Conservation (phyloP, 768 basidiomycete species). For the Hebeloma cylindrosporum region DNA sequence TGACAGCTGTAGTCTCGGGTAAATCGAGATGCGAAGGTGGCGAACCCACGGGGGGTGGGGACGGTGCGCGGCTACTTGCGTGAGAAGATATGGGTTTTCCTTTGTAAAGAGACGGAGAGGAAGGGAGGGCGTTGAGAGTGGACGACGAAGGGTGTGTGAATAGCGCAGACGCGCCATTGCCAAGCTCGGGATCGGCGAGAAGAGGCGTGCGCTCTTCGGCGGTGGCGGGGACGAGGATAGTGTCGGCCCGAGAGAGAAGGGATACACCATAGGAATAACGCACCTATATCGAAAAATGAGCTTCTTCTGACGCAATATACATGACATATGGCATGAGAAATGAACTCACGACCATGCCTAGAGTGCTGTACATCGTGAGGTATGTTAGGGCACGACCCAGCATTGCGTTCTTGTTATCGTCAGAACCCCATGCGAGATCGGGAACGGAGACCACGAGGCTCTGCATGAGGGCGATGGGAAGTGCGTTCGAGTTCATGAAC, state of each 20-base stretch:
- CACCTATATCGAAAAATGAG: constrained; percentile 48
- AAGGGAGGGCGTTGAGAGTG: constrained; percentile 3
- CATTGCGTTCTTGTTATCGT: constrained; percentile 87
- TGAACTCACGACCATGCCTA: constrained; percentile 89
- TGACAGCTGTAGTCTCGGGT: too few relatives aligned
- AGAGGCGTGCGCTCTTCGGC: constrained; percentile 36
- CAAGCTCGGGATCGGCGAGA: constrained; percentile 20
- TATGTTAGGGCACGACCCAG: constrained; percentile 89
- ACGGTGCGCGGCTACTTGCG: not conserved
- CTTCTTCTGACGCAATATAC: not conserved
- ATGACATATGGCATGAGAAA: not conserved
- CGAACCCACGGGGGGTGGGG: constrained; percentile 2
- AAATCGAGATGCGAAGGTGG: not conserved
- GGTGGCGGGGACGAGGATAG: constrained; percentile 23
- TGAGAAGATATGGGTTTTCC: too few relatives aligned
- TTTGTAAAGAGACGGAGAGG: constrained; percentile 6
- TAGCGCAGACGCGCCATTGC: constrained; percentile 8
- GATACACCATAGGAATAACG: constrained; percentile 95
- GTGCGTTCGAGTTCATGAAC: constrained; percentile 94
- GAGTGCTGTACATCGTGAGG: constrained; percentile 87
- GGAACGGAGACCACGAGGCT: constrained; percentile 82
- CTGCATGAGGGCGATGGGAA: constrained; percentile 95
- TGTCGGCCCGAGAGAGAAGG: constrained; percentile 72
- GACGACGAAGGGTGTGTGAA: constrained; percentile 4
- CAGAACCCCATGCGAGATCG: constrained; percentile 74